Conservation (phyloP, 2,329 filamentous ascomycete species). For the Diplodia scrobiculata region DNA sequence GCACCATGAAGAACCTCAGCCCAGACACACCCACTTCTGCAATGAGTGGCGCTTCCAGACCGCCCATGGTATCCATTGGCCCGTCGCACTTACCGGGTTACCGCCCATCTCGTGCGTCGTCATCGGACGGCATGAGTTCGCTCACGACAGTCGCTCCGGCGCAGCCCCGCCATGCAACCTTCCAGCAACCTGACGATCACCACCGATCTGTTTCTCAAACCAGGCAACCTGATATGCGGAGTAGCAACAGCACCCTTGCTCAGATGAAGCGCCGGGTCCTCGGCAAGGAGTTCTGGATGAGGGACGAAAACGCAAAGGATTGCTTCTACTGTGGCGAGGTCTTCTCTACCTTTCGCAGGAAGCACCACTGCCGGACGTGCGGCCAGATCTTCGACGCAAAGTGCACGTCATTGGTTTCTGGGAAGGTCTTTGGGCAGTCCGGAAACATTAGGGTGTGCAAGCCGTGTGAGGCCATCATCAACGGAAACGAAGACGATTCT, state of each 20-base stretch:
- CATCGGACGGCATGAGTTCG: slow-evolving; percentile 49
- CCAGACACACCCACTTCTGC: slow-evolving; percentile 18
- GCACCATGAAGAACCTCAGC: not conserved
- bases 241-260: slow-evolving; percentile 37
- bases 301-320: slow-evolving; percentile 95
- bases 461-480: slow-evolving; percentile 87
- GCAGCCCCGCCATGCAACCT: slow-evolving; percentile 38
- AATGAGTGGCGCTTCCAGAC: slow-evolving; percentile 36
- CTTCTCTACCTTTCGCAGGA: slow-evolving; percentile 91
- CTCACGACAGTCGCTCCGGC: slow-evolving; percentile 40
- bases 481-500: slow-evolving; percentile 84
- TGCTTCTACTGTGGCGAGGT: slow-evolving; percentile 89
- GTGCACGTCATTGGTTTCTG: slow-evolving; percentile 89
- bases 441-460: slow-evolving; percentile 88
- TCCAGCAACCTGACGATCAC: slow-evolving; percentile 38
- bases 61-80: slow-evolving; percentile 49
- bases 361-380: slow-evolving; percentile 92
- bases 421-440: slow-evolving; percentile 81
- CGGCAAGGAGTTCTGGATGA: slow-evolving; percentile 98
- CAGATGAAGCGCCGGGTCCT: slow-evolving; percentile 84
- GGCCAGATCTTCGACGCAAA: slow-evolving; percentile 99
- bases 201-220: slow-evolving; percentile 14
- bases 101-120: slow-evolving; percentile 50
- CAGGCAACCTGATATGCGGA: slow-evolving; percentile 42
- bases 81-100: slow-evolving; percentile 54